Conservation (phyloP, 2,329 filamentous ascomycete species). For the Hortaea sp. region DNA sequence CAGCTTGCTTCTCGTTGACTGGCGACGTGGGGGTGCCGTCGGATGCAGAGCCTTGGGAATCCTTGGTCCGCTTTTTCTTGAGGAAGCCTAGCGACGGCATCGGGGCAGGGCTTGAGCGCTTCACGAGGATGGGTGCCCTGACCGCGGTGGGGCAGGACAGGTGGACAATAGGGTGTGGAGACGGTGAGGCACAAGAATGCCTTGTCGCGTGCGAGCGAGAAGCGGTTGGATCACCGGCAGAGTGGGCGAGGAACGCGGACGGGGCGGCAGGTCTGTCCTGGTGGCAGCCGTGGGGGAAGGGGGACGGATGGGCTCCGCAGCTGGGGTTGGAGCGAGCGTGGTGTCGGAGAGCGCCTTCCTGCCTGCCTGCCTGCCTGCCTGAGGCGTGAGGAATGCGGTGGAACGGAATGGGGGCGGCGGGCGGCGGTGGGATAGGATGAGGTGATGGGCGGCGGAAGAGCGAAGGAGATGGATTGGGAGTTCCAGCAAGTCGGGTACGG, state of each 20-base stretch:
- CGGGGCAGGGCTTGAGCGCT: conserved; percentile 14
- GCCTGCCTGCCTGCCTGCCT: not conserved
- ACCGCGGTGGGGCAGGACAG: not conserved
- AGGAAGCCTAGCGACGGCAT: conserved; percentile 96
- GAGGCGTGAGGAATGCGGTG: not conserved
- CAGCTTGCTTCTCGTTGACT: conserved; percentile 34
- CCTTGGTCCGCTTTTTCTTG: conserved; percentile 98
- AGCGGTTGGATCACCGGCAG: not conserved
- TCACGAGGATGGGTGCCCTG: conserved; percentile 1
- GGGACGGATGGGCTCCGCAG: not conserved
- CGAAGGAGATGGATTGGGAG: no score
- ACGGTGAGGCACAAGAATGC: not conserved
- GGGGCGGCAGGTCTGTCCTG: not conserved
- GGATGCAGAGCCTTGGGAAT: conserved; percentile 46
- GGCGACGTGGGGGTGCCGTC: conserved; percentile 58
- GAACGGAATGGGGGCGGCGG: not conserved
- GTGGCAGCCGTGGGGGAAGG: not conserved
- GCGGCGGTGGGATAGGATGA: not conserved
- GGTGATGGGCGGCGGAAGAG: no score
- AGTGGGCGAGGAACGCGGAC: not conserved
- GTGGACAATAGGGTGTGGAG: not conserved
- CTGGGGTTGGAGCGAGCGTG: not conserved
- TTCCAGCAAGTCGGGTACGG: no score
- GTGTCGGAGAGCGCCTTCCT: not conserved
- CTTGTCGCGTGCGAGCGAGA: not conserved